Evolutionary conservation across 108 stramenopile genomes (phyloP).

Genomic region (Epithemia pelagica): DNA sequence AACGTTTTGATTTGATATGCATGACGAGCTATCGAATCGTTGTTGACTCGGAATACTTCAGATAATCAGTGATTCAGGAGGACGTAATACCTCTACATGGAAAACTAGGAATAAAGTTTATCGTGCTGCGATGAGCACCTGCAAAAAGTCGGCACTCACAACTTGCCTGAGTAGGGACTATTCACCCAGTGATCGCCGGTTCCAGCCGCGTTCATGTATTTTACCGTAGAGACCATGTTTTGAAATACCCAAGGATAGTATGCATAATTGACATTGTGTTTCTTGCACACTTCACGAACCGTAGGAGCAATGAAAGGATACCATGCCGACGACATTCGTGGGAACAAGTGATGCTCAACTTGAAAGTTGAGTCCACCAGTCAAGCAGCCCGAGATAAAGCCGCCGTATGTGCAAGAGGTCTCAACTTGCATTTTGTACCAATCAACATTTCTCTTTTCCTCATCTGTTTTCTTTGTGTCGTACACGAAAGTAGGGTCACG

Average conservation of each 20-base stretch:
- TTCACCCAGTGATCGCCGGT: constrained; percentile 56
- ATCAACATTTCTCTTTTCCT: constrained; percentile 42
- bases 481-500: constrained; percentile 63
- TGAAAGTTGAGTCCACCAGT: constrained; percentile 93
- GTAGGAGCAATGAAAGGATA: constrained; percentile 97
- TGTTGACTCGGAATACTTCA: no score
- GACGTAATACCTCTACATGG: no score
- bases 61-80: no score
- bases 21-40: no score
- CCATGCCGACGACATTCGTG: constrained; percentile 86
- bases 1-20: no score
- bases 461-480: constrained; percentile 37
- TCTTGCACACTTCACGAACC: constrained; percentile 87
- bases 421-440: constrained; percentile 91
- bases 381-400: constrained; percentile 69
- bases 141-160: neutral
- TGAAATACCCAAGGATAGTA: constrained; percentile 81
- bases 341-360: constrained; percentile 93
- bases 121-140: no score
- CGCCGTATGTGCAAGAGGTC: constrained; percentile 87
- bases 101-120: no score
- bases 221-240: constrained; percentile 70
- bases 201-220: constrained; percentile 77
- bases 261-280: constrained; percentile 87
- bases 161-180: neutral